Base-by-base conservation (phyloP, 805 yeast genomes). In the Tetrapisispora phaffii region DNA sequence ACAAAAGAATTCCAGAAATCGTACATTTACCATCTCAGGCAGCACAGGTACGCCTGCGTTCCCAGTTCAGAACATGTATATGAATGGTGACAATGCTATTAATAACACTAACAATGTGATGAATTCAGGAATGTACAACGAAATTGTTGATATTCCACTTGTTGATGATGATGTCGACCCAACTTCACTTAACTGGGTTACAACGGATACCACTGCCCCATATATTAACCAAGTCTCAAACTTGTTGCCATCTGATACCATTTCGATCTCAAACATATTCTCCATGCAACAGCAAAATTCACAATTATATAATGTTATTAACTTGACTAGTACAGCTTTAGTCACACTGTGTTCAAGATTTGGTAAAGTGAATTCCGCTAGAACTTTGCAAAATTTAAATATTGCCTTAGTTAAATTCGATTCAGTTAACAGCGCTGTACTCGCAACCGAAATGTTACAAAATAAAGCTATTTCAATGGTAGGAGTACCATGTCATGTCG, bases 171-270 rank as follows among this genome's bases (percentile, higher is more conserved):
- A 80, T 47, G 65, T 77, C 34, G 82, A 82, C 50, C 78, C 82
- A 46, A 63, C 74, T 23, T 68, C 73, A 29, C 66, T 82, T 34
- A 71, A 76, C 35, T 71, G 82, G 67, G 80, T 82, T 19, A 79
- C 89, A 2, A 77, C 83, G 34, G 86, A 82, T 56, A 73, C 84
- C 3, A 68, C 78, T 39, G 67, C 85, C 50, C 85, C 85, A 7
- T 85, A 90, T 8, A 79, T 94, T 1, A 79, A 83, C 51, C 80
- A 84, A 26, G 69, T 90, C 39, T 69, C 87, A 52, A 71, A 57
- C 23, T 59, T 86, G 52, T 79, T 84, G n/a, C 94, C 95, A n/a
- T 80, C 95, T 1, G 78, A 82, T 51, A 79, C 86, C 12, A 70
- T 90, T 36, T 72, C 89, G 51, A 70, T 93, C 46, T 85, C 88